These are phyloP conservation scores for Acrodontium crateriforme DNA, from an alignment of 2,329 filamentous ascomycete species.

Conservation along the genomic window DNA sequence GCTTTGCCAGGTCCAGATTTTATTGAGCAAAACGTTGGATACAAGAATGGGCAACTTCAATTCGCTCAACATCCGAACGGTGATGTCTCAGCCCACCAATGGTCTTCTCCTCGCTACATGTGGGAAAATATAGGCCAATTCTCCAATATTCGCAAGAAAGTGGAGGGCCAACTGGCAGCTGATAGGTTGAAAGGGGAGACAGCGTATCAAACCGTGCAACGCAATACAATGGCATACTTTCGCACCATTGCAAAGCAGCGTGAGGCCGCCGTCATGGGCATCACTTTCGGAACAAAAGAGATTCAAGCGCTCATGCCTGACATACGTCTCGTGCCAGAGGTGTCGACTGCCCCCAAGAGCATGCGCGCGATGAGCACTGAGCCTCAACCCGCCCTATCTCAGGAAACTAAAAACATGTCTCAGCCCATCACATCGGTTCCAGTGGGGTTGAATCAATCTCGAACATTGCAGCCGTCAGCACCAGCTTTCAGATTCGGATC, in stretches of 20 bases:
- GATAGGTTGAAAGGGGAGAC: conserved; percentile 26
- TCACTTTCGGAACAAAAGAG: conserved; percentile 18
- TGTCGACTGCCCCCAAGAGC: conserved; percentile 4
- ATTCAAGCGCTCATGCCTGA: conserved; percentile 18
- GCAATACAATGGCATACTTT: conserved; percentile 29
- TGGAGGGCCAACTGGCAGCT: conserved; percentile 30
- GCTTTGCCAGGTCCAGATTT: conserved; percentile 28
- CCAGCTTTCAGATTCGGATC: too few species aligned
- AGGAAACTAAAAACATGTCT: too few species aligned
- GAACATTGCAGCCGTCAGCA: too few species aligned
- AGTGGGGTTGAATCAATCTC: too few species aligned
- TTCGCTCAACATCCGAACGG: conserved; percentile 35
- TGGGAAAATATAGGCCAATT: conserved; percentile 35
- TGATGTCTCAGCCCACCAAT: conserved; percentile 34
- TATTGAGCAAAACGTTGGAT: conserved; percentile 20
- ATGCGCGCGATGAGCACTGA: background rate
- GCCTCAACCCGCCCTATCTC: background rate
- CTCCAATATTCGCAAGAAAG: conserved; percentile 26
- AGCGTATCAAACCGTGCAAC: conserved; percentile 19
- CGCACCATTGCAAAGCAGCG: conserved; percentile 28
- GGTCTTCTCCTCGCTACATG: conserved; percentile 25
- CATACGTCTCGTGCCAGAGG: conserved; percentile 4
- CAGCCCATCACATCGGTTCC: too few species aligned
- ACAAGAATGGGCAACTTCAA: conserved; percentile 28
- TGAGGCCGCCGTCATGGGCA: conserved; percentile 17